These are phyloP conservation scores for Akanthomyces muscarius DNA, from an alignment of 2,329 filamentous ascomycete species.

Conservation along the genomic window DNA sequence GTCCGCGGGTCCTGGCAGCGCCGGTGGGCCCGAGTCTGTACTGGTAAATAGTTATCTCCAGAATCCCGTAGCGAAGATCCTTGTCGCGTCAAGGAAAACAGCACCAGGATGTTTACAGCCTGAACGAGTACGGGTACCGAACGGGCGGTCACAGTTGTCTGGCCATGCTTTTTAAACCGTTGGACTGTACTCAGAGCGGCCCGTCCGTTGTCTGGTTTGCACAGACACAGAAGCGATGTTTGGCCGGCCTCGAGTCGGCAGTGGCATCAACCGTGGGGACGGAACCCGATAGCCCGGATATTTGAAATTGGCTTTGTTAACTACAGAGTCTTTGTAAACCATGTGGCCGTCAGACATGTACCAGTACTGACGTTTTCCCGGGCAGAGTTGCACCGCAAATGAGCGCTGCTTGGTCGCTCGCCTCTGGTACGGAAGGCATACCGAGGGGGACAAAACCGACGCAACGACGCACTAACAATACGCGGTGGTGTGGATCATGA, in stretches of 20 bases:
- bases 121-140: not conserved
- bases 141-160: not conserved
- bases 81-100: not conserved
- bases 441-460: not conserved
- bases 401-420: not conserved
- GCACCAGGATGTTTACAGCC: not conserved
- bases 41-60: not conserved
- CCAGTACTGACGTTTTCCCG: not conserved
- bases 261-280: not conserved
- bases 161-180: not conserved
- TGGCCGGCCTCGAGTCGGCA: not conserved
- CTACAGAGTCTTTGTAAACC: not conserved
- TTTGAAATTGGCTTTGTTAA: not conserved
- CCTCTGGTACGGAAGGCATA: not conserved
- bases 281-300: not conserved
- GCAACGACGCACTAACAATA: not conserved
- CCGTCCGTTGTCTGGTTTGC: not conserved
- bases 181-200: not conserved
- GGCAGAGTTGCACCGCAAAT: not conserved
- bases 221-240: not conserved
- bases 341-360: not conserved
- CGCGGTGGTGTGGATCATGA: constrained; percentile 2
- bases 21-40: not conserved
- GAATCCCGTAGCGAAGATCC: not conserved
- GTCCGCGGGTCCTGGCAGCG: not conserved